phyloP scores from a whole-genome alignment of 495 filamentous ascomycete genomes.

The Polyplosphaeria fusca region DNA sequence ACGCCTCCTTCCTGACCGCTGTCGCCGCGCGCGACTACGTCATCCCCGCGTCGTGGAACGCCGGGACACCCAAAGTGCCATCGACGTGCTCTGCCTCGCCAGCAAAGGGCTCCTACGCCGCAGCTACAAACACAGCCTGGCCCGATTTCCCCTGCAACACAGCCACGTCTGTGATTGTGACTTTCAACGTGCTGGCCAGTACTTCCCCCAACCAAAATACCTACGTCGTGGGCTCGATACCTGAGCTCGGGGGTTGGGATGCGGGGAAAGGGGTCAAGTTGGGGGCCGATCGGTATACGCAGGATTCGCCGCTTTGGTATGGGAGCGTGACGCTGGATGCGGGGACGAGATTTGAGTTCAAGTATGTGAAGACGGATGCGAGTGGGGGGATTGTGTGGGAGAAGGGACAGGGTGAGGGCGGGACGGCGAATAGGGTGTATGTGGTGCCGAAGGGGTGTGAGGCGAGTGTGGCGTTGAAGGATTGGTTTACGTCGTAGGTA shows the following conservation, averaged over 20 bases:
- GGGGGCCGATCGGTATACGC: conserved; percentile 52
- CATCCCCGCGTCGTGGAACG: conserved; percentile 57
- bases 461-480: no score
- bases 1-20: conserved; percentile 61
- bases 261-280: conserved; percentile 42
- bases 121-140: conserved; percentile 42
- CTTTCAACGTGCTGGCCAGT: conserved; percentile 55
- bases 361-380: conserved; percentile 59
- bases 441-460: no score
- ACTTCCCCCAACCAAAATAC: conserved; percentile 60
- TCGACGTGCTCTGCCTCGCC: conserved; percentile 58
- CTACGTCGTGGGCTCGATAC: conserved; percentile 55
- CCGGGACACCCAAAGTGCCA: conserved; percentile 54
- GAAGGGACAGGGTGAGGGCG: no score
- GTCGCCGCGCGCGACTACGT: conserved; percentile 44
- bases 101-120: conserved; percentile 38
- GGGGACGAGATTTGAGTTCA: conserved; percentile 59
- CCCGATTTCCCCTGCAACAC: conserved; percentile 19
- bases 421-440: no score
- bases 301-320: conserved; percentile 55
- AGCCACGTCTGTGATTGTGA: conserved; percentile 39
- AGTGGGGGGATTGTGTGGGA: conserved; percentile 60
- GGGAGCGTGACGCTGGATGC: conserved; percentile 48
- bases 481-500: no score
- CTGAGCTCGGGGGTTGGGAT: conserved; percentile 56